Evolutionary conservation across 1,284 basidiomycete species (phyloP), one percentile per base, ranked within the genome.

Genomic region (Moesziomyces globuligerus): DNA sequence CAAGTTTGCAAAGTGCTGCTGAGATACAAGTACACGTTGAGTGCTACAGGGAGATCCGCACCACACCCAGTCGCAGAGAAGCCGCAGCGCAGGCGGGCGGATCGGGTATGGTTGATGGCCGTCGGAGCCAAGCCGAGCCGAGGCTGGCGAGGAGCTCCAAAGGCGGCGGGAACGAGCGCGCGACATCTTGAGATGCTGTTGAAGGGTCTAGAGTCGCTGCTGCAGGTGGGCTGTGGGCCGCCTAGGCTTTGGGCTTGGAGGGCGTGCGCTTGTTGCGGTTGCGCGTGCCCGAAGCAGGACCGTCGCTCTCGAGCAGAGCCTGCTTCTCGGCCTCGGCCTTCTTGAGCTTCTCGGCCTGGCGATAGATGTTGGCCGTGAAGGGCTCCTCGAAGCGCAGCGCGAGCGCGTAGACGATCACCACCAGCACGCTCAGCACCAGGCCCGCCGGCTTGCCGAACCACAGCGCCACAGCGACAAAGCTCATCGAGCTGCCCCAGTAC

Each of bases 401-500:
- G 28, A 81, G 51, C 24, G 60, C 18, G 46, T 81, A 81, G 36
- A 75, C 74, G 28, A 75, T 32, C n/a, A 75, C 56, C 26, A 81
- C 79, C 17, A 81, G 64, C 13, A 74, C 62, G 54, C 72, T 80
- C n/a, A 81, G 68, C 51, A 81, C 8, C 34, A 81, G 59, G 18
- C 80, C 80, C 7, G 80, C 77, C 4, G 80, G 80, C 60, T 79
- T 81, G 48, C 64, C 80, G 49, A 75, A 79, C 80, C 80, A 81
- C 23, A 81, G 74, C 0, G 80, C 75, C 15, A 80, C 78, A 28
- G 72, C 79, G 28, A 73, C 64, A 58, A 81, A 81, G 75, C 73
- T 78, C 74, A 74, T 70, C 46, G 57, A 69, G 69, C 77, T 80
- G n/a, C 81, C 81, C 58, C 62, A 66, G 72, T 98, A 98, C 95